Evolutionary conservation across 2,329 filamentous ascomycete species (phyloP).

Genomic region (Ophiocordyceps camponoti-rufipedis): DNA sequence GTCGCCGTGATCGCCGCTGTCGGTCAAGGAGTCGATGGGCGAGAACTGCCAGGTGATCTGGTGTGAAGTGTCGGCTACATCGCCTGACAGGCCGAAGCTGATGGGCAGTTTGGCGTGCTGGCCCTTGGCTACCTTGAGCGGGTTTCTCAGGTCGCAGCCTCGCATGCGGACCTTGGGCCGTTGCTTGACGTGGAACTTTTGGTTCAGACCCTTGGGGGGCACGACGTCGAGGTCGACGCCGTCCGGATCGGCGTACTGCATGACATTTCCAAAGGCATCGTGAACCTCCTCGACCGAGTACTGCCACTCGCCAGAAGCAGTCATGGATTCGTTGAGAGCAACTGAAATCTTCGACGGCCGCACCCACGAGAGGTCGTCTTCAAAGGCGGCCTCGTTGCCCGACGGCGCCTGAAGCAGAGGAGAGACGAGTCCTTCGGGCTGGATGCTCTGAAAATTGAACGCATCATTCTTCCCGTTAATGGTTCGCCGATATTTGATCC

Average conservation of each 20-base stretch:
- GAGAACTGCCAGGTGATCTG: slow-evolving; percentile 69
- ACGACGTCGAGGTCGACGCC: slow-evolving; percentile 51
- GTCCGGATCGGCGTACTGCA: slow-evolving; percentile 48
- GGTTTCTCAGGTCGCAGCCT: slow-evolving; percentile 62
- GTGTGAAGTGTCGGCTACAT: slow-evolving; percentile 44
- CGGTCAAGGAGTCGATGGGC: slow-evolving; percentile 48
- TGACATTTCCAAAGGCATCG: slow-evolving; percentile 75
- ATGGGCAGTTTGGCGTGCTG: slow-evolving; percentile 51
- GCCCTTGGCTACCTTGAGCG: slow-evolving; percentile 69
- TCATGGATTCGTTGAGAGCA: slow-evolving; percentile 78
- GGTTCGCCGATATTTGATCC: slow-evolving; percentile 78
- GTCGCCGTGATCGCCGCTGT: slow-evolving; percentile 50
- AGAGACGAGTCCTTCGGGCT: slow-evolving; percentile 70
- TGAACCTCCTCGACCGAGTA: slow-evolving; percentile 86
- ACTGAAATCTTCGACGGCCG: slow-evolving; percentile 57
- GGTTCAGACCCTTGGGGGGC: slow-evolving; percentile 46
- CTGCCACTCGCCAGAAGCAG: slow-evolving; percentile 60
- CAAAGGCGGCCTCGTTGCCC: slow-evolving; percentile 39
- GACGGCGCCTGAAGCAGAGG: slow-evolving; percentile 49
- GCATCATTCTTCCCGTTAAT: slow-evolving; percentile 71
- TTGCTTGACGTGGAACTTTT: slow-evolving; percentile 73
- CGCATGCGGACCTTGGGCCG: slow-evolving; percentile 55
- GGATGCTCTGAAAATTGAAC: slow-evolving; percentile 82
- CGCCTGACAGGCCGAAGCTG: slow-evolving; percentile 44
- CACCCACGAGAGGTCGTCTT: slow-evolving; percentile 66